Conservation (phyloP, 108 stramenopile species). For the Nannochloropsis oceanica region DNA sequence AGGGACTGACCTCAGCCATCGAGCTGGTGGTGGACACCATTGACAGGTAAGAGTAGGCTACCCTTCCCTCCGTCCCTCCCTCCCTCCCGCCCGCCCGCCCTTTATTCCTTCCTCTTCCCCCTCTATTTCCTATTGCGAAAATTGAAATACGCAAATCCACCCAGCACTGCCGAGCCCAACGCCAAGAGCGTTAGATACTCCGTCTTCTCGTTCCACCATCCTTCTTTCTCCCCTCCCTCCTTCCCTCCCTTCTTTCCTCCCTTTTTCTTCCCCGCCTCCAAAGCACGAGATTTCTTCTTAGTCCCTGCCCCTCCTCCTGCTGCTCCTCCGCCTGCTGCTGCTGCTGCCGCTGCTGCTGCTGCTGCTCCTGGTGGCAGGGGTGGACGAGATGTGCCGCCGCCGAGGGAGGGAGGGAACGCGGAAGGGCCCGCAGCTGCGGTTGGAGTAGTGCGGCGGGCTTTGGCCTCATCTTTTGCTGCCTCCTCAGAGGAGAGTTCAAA, state of each 20-base stretch:
- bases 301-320: neutral
- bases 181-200: neutral
- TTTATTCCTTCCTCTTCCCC: neutral
- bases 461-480: neutral
- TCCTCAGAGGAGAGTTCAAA: neutral
- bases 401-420: neutral
- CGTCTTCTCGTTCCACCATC: neutral
- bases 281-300: neutral
- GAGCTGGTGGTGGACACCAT: constrained; percentile 45
- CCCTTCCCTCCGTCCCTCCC: too few species aligned
- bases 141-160: neutral
- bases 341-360: neutral
- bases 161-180: neutral
- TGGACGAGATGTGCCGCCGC: too few species aligned
- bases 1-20: neutral
- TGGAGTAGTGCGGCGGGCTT: neutral
- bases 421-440: neutral
- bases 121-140: neutral
- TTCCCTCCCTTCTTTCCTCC: neutral
- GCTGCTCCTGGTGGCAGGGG: too few species aligned
- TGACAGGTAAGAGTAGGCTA: constrained; percentile 34
- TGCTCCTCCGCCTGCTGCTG: neutral
- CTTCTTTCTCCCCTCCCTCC: neutral
- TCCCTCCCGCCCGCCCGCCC: too few species aligned
- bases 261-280: neutral